These are phyloP conservation scores for Mitragyna speciosa DNA, from an alignment of 257 asterid species.

Conservation along the genomic window DNA sequence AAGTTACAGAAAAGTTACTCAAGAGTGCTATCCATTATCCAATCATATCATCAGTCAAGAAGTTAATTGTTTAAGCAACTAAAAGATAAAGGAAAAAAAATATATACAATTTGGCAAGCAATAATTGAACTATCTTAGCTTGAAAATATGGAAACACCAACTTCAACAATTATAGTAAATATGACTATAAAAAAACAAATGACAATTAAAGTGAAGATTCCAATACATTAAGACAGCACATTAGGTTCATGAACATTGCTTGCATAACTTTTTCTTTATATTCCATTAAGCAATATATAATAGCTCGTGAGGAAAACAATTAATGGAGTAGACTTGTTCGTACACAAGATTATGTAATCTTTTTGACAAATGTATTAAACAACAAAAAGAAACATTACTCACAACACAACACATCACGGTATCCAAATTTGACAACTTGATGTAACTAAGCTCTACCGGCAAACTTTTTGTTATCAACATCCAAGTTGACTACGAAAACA, in stretches of 20 bases:
- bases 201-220: conserved; percentile 28
- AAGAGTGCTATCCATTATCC: not conserved
- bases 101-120: not conserved
- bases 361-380: not conserved
- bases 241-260: conserved; percentile 30
- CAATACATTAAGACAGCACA: conserved; percentile 16
- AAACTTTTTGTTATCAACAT: not conserved
- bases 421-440: not conserved
- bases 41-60: not conserved
- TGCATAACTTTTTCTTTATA: not conserved
- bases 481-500: not conserved
- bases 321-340: not conserved
- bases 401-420: not conserved
- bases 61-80: not conserved
- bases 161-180: not conserved
- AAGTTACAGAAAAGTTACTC: not conserved
- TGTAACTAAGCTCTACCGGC: not conserved
- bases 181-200: not conserved
- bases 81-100: not conserved
- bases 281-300: not conserved
- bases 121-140: conserved; percentile 2
- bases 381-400: not conserved
- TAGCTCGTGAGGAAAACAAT: not conserved
- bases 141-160: not conserved
- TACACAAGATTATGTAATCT: not conserved